A percentile compares a stretch with the other conserved stretches of the same genome.
Evolutionary conservation across 768 basidiomycete genomes (phyloP).

Genomic region (Chiua virens): DNA sequence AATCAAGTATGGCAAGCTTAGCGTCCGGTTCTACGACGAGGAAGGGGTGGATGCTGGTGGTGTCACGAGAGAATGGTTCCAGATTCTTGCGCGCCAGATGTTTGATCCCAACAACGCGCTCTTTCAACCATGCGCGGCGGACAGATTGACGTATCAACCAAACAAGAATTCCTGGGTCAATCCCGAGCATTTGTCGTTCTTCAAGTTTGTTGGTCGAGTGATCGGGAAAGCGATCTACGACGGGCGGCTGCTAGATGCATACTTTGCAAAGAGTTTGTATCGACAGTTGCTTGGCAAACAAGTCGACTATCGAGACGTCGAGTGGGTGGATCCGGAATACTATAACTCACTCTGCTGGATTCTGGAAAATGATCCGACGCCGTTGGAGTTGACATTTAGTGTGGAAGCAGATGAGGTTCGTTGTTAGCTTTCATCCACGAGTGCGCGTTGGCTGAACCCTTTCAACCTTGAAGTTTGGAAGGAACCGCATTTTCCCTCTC

Average conservation of each 20-base stretch:
- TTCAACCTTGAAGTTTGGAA: constrained; percentile 68
- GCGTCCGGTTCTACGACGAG: constrained; percentile 93
- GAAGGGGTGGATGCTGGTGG: constrained; percentile 99
- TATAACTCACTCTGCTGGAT: constrained; percentile 99
- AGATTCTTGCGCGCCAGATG: constrained; percentile 96
- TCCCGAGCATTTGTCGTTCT: constrained; percentile 93
- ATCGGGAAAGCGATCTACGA: constrained; percentile 99
- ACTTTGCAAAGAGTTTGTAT: constrained; percentile 96
- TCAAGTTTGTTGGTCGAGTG: constrained; percentile 97
- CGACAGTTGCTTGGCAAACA: constrained; percentile 91
- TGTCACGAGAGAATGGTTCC: constrained; percentile 98
- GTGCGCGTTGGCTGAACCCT: not conserved
- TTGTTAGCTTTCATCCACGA: not conserved
- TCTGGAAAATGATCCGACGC: constrained; percentile 89
- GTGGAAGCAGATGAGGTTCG: constrained; percentile 90
- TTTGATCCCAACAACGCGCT: constrained; percentile 98
- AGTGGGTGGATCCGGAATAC: constrained; percentile 98
- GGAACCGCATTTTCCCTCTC: constrained; percentile 82
- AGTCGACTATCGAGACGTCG: constrained; percentile 94
- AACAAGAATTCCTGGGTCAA: constrained; percentile 94
- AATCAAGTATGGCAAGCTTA: constrained; percentile 97
- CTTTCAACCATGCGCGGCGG: constrained; percentile 97
- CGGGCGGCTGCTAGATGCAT: constrained; percentile 92
- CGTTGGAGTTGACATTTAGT: constrained; percentile 88
- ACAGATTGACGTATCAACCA: constrained; percentile 93